These are phyloP conservation scores for Pichia inconspicua DNA, from an alignment of 1,139 yeast species.

Conservation along the genomic window DNA sequence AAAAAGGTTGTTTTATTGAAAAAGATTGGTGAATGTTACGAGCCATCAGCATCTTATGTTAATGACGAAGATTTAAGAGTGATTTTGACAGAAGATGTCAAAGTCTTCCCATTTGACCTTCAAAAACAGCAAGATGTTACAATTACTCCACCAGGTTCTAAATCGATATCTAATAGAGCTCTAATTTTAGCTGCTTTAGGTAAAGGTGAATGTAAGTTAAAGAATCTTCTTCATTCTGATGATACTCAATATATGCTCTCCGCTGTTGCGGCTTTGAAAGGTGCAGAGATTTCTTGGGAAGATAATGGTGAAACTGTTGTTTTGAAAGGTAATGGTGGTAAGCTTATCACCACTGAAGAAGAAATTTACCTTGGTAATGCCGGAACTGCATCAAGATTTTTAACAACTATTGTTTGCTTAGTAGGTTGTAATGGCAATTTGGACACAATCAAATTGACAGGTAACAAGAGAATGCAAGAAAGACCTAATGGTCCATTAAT, in stretches of 20 bases:
- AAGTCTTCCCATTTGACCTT: conserved; percentile 49
- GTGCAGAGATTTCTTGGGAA: conserved; percentile 74
- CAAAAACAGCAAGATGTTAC: conserved; percentile 37
- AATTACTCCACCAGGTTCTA: conserved; percentile 90
- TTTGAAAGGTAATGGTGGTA: conserved; percentile 82
- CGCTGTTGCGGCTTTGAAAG: conserved; percentile 72
- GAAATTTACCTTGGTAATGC: conserved; percentile 91
- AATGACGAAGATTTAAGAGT: conserved; percentile 73
- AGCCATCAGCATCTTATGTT: conserved; percentile 79
- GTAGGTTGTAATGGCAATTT: conserved; percentile 43
- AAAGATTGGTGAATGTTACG: conserved; percentile 81
- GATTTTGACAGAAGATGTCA: conserved; percentile 75
- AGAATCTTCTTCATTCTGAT: conserved; percentile 85
- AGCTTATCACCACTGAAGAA: conserved; percentile 48
- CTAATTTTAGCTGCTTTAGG: conserved; percentile 88
- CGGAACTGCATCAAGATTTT: conserved; percentile 94
- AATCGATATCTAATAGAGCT: conserved; percentile 93
- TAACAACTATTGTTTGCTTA: conserved; percentile 83
- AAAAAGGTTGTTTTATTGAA: conserved; percentile 82
- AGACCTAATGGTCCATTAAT: conserved; percentile 96
- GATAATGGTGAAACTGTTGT: conserved; percentile 87
- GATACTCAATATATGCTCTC: conserved; percentile 93
- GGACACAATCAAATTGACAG: conserved; percentile 63
- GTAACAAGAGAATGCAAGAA: conserved; percentile 95
- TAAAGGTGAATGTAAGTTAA: conserved; percentile 71